Base-by-base conservation (phyloP, 768 basidiomycete species). In the Amanita pallidorosea region DNA sequence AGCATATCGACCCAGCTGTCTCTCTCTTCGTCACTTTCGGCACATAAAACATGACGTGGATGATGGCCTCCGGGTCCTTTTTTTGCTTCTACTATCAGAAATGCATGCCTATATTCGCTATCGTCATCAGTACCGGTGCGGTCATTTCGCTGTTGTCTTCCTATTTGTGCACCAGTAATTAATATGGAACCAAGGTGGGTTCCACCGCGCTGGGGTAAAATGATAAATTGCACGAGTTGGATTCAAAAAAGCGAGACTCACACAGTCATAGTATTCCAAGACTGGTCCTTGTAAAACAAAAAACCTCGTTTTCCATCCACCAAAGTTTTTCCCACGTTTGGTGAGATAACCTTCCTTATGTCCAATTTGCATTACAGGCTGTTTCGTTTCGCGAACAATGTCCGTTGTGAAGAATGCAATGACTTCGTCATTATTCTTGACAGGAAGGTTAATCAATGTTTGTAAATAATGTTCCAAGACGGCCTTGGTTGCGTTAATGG, bases 331-430 rank as follows among this genome's bases (percentile, higher is more conserved):
- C 18, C 94, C 94, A 52, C 92, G 77, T 69, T 97, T 97, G 17
- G 95, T 97, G 33, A 96, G 70, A 63, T 95, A 95, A 13, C 94
- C 95, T 65, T 95, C 90, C 66, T 95, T 96, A 69, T 93, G 82
- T 23, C 88, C 88, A 2, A 75, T 75, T 61, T 87, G 85, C 70
- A 79, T 79, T 17, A 87, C 87, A 2, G 88, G 85, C 54, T 82
- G 80, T 63, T 79, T 80, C 41, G 83, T 71, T 55, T 84, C 83
- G 31, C 81, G 81, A 33, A 93, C 78, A 49, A 95, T 76, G 61
- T 95, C 94, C 5, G 88, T 88, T 25, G 86, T 93, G 57, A 98
- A 80, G 70, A 98, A 99, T 1, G 85, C 81, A 60, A 94, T 88
- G 31, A 97, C 73, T 61, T 95, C 91, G 61, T 86, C 76, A 64